phyloP scores from a whole-genome alignment of 805 yeast species.

The Yueomyces sinensis region DNA sequence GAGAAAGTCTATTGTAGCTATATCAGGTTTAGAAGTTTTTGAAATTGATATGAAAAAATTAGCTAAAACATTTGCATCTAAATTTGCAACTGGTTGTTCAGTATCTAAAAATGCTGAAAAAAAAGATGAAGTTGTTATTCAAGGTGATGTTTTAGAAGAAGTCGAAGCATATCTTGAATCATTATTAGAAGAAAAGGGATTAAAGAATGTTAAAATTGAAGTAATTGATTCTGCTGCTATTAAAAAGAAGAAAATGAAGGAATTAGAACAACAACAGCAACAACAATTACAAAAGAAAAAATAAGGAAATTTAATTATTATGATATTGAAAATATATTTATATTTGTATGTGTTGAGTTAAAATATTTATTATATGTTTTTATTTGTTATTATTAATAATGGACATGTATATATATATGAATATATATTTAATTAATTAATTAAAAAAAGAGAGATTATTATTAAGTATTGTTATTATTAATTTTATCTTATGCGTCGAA shows the following conservation, averaged over 20 bases:
- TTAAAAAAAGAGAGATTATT: no score
- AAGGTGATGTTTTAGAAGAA: conserved; percentile 91
- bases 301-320: conserved; percentile 6
- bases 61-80: conserved; percentile 84
- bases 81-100: conserved; percentile 92
- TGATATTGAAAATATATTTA: conserved; percentile 6
- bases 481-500: no score
- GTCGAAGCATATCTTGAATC: conserved; percentile 65
- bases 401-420: no score
- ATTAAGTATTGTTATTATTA: no score
- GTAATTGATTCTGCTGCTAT: conserved; percentile 71
- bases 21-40: conserved; percentile 78
- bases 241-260: conserved; percentile 29
- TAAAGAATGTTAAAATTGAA: conserved; percentile 80
- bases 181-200: conserved; percentile 67
- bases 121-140: conserved; percentile 82
- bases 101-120: conserved; percentile 84
- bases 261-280: background rate
- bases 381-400: no score
- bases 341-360: no score
- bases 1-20: conserved; percentile 75
- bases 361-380: no score
- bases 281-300: background rate
- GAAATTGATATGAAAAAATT: conserved; percentile 82
- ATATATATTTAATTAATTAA: no score